Evolutionary conservation across 1,139 yeast species (phyloP).

Genomic region (Yarrowia galli): DNA sequence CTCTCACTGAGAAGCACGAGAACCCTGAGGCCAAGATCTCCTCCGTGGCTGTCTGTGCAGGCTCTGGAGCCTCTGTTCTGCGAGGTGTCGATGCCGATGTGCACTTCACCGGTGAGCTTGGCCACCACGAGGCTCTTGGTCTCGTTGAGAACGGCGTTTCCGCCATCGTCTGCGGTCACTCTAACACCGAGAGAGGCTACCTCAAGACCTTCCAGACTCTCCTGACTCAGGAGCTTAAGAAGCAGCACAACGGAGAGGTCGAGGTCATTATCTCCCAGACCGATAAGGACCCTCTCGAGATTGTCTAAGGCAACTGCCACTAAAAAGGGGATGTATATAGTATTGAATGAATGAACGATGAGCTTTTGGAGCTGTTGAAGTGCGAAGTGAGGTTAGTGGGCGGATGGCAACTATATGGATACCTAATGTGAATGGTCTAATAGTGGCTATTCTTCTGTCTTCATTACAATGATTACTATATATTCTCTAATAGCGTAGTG

Average conservation of each 20-base stretch:
- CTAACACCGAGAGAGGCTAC: conserved; percentile 92
- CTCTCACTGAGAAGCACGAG: conserved; percentile 54
- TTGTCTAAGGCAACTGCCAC: conserved; percentile 45
- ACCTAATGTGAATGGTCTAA: too few species aligned
- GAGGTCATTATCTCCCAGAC: conserved; percentile 58
- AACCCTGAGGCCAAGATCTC: conserved; percentile 46
- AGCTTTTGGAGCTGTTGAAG: background rate
- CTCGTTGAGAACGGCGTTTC: conserved; percentile 75
- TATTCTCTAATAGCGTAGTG: conserved; percentile 18
- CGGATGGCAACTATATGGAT: too few species aligned
- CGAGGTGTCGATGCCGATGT: conserved; percentile 74
- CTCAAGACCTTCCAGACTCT: conserved; percentile 61
- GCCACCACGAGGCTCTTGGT: conserved; percentile 87
- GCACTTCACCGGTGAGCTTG: conserved; percentile 87
- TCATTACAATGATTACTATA: conserved; percentile 13
- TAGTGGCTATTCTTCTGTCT: background rate
- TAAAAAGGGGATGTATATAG: conserved; percentile 22
- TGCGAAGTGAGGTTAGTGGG: too few species aligned
- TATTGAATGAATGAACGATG: background rate
- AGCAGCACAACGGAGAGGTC: conserved; percentile 49
- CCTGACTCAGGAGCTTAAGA: conserved; percentile 55
- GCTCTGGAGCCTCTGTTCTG: conserved; percentile 83
- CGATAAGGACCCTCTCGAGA: conserved; percentile 65
- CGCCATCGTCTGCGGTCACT: conserved; percentile 83
- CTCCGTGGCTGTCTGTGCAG: conserved; percentile 89